Percentiles rank a stretch among this genome's conserved stretches.
Evolutionary conservation across 371 early-diverging fungal species (phyloP).

Genomic region (Lichtheimia ornata): DNA sequence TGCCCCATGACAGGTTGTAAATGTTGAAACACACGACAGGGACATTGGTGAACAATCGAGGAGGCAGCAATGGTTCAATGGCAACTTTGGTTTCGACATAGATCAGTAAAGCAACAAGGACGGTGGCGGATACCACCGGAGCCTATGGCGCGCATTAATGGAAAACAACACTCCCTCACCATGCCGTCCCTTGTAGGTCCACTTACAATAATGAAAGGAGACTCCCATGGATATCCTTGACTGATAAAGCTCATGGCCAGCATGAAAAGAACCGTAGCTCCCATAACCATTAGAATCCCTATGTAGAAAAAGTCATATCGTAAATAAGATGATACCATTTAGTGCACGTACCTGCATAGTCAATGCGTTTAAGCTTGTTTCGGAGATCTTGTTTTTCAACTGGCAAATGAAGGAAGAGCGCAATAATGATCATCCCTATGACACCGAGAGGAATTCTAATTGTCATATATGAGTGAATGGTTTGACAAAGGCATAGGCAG

Average conservation of each 20-base stretch:
- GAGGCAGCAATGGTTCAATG: neutral
- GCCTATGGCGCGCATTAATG: too few relatives aligned
- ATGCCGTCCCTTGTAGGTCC: too few relatives aligned
- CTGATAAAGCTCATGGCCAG: constrained; percentile 1
- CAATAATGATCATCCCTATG: neutral
- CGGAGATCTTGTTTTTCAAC: neutral
- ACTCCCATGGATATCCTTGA: neutral
- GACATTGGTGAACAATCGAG: constrained; percentile 15
- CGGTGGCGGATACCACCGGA: neutral
- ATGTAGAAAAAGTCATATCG: neutral
- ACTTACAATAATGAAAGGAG: neutral
- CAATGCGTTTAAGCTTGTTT: neutral
- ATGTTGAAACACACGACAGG: constrained; percentile 43
- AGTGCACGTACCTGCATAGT: neutral
- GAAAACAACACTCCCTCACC: too few relatives aligned
- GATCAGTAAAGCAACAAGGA: neutral
- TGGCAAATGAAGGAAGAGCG: neutral
- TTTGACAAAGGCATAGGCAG: too few relatives aligned
- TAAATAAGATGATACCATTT: neutral
- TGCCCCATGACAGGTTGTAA: constrained; percentile 55
- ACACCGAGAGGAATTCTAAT: neutral
- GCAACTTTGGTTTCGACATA: neutral
- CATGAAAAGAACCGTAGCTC: neutral
- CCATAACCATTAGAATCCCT: neutral
- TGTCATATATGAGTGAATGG: too few relatives aligned